Conservation (phyloP, 306 rosid species). For the Prunus dulcis region DNA sequence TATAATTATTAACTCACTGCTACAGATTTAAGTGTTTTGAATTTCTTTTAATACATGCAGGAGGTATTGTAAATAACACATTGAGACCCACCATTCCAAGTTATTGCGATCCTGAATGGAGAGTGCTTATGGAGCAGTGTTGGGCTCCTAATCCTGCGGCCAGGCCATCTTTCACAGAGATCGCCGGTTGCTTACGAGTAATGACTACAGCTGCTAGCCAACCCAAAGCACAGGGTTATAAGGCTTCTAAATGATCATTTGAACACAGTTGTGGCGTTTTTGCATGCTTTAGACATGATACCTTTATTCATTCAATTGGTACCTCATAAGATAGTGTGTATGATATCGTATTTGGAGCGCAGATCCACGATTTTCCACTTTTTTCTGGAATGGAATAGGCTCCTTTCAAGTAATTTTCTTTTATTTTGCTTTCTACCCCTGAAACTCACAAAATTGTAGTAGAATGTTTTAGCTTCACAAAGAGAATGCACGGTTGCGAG, state of each 20-base stretch:
- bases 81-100: constrained; percentile 87
- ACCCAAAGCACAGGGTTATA: constrained; percentile 70
- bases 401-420: neutral
- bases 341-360: neutral
- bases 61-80: constrained; percentile 92
- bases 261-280: neutral
- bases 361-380: constrained; percentile 2
- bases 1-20: no score
- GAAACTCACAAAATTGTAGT: neutral
- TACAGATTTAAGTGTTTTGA: neutral
- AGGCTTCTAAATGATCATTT: constrained; percentile 55
- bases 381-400: constrained; percentile 10
- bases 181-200: constrained; percentile 66
- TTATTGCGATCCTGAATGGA: constrained; percentile 81
- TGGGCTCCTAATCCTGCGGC: constrained; percentile 92
- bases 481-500: neutral
- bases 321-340: constrained; percentile 16
- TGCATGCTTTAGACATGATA: neutral
- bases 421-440: neutral
- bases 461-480: neutral
- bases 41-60: constrained; percentile 34
- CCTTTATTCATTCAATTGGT: constrained; percentile 40
- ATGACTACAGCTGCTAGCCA: constrained; percentile 74
- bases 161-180: constrained; percentile 93
- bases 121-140: constrained; percentile 87